Conservation (phyloP, 306 rosid species). For the Prunus fruticosa region DNA sequence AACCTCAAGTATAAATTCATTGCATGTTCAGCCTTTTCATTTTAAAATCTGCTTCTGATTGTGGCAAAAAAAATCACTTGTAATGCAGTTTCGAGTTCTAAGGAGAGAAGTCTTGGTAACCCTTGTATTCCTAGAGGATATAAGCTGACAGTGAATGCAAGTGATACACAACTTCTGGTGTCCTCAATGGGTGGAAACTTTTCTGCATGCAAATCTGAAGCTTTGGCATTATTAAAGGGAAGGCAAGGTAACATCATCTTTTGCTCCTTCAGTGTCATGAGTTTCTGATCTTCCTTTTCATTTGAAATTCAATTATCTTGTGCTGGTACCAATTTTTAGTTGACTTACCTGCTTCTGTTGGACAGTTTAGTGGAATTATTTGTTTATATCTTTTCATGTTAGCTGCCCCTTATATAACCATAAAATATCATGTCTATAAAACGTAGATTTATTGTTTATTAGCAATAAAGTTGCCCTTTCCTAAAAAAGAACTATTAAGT, state of each 20-base stretch:
- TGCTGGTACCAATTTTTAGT: not conserved
- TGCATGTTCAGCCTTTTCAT: not conserved
- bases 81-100: conserved; percentile 36
- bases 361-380: not conserved
- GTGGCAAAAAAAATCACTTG: not conserved
- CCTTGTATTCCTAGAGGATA: conserved; percentile 59
- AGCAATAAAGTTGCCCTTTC: not conserved
- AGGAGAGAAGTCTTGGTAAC: conserved; percentile 15
- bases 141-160: conserved; percentile 27
- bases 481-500: not conserved
- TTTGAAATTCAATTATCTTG: conserved; percentile 1
- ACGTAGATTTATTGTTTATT: too few species aligned
- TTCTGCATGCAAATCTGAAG: conserved; percentile 42
- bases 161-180: conserved; percentile 16
- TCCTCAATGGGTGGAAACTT: conserved; percentile 45
- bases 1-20: not conserved
- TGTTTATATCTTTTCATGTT: not conserved
- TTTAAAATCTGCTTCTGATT: not conserved
- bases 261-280: not conserved
- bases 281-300: not conserved
- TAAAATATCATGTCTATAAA: too few species aligned
- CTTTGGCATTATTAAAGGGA: conserved; percentile 31
- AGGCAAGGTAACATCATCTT: conserved; percentile 30
- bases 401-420: not conserved
- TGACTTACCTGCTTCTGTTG: not conserved